Percentiles rank a stretch among this genome's conserved stretches.
These are phyloP conservation scores for Cryptococcus deneoformans DNA, from an alignment of 1,284 basidiomycete genomes.

Conservation along the genomic window DNA sequence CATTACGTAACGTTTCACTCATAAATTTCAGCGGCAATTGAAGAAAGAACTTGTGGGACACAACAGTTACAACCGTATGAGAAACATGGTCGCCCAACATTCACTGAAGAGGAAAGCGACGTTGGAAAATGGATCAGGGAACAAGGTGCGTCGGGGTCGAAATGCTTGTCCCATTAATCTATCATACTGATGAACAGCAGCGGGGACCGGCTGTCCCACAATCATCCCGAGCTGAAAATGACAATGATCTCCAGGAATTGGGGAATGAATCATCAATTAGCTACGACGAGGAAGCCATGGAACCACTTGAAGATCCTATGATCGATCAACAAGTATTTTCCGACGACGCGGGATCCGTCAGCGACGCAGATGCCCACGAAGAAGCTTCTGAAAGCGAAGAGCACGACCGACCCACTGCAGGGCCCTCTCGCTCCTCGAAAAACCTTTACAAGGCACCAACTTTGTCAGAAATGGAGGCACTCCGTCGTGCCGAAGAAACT, in stretches of 20 bases:
- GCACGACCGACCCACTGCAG: constrained; percentile 35
- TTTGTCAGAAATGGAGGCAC: constrained; percentile 63
- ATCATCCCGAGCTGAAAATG: constrained; percentile 4
- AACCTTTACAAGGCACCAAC: constrained; percentile 54
- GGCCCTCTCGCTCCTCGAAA: constrained; percentile 27
- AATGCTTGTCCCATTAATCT: neutral
- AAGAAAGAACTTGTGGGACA: no score
- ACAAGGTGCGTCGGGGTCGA: constrained; percentile 2
- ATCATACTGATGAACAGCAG: neutral
- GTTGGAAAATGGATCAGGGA: neutral
- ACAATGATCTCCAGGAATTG: constrained; percentile 18
- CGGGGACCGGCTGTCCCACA: constrained; percentile 1
- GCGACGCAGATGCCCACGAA: constrained; percentile 23
- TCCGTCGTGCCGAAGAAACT: constrained; percentile 28
- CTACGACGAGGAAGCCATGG: constrained; percentile 1
- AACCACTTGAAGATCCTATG: constrained; percentile 25
- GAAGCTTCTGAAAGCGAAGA: constrained; percentile 25
- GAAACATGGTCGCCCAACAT: neutral
- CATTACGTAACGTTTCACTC: neutral
- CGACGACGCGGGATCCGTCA: constrained; percentile 25
- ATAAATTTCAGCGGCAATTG: neutral
- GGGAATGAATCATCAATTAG: constrained; percentile 9
- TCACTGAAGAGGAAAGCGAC: constrained; percentile 17
- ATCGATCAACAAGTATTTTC: constrained; percentile 27
- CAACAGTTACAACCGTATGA: neutral